Percentiles rank a stretch among this genome's conserved stretches.
These are phyloP conservation scores for Leccinum barrowsii DNA, from an alignment of 768 basidiomycete species.

Conservation along the genomic window DNA sequence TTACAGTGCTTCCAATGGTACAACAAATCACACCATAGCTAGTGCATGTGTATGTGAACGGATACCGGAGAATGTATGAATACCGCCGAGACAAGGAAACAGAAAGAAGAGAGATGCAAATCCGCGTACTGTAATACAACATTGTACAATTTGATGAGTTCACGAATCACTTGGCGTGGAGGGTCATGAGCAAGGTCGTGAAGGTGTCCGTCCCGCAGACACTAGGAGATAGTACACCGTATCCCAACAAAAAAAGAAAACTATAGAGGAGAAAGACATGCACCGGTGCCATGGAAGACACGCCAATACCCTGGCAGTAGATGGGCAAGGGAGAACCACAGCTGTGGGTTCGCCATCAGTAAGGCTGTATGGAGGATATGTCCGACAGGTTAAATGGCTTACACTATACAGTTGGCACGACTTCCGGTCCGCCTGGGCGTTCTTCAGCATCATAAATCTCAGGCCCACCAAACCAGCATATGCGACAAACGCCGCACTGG, in stretches of 20 bases:
- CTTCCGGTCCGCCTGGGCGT: constrained; percentile 21
- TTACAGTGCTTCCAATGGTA: not conserved
- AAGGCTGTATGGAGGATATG: not conserved
- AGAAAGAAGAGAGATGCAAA: not conserved
- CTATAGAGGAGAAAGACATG: constrained; percentile 9
- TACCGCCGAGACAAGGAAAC: not conserved
- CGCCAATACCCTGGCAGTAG: constrained; percentile 32
- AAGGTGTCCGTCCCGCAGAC: constrained; percentile 5
- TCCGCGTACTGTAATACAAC: constrained; percentile 9
- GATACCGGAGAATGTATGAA: not conserved
- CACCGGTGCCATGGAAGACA: constrained; percentile 16
- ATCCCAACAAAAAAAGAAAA: not conserved
- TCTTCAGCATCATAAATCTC: constrained; percentile 24
- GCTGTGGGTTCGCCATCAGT: constrained; percentile 7
- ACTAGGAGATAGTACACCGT: constrained; percentile 7
- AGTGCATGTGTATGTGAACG: not conserved
- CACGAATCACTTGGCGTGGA: not conserved
- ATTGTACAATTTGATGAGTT: not conserved
- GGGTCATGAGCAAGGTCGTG: not conserved
- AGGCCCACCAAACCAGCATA: constrained; percentile 25
- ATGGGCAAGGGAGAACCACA: constrained; percentile 33
- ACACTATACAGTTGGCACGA: constrained; percentile 33
- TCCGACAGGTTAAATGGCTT: constrained; percentile 2
- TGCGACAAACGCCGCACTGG: constrained; percentile 23
- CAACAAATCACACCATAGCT: not conserved